phyloP scores from a whole-genome alignment of 768 basidiomycete genomes.

The Naganishia antarctica region DNA sequence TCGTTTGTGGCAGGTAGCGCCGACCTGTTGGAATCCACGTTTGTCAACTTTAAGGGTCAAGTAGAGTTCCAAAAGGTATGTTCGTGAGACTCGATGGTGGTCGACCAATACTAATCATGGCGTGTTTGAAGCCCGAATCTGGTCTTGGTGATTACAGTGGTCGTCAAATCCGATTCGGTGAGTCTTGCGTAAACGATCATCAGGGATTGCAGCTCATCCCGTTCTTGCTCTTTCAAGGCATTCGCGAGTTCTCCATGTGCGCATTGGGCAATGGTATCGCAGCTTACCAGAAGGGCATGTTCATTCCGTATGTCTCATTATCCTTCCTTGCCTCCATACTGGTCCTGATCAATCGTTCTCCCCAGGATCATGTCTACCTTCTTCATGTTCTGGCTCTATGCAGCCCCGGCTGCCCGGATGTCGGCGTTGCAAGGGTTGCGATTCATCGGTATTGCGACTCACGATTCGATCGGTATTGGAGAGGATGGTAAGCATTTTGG shows the following conservation, averaged over 20 bases:
- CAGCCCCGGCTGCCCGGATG: slow-evolving; percentile 47
- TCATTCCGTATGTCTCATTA: no score
- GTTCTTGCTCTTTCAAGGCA: no score
- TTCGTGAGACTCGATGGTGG: not conserved
- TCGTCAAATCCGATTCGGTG: slow-evolving; percentile 44
- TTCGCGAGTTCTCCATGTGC: slow-evolving; percentile 47
- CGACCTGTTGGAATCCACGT: slow-evolving; percentile 44
- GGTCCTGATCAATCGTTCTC: no score
- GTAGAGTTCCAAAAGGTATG: slow-evolving; percentile 45
- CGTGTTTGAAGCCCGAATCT: slow-evolving; percentile 29
- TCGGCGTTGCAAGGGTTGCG: slow-evolving; percentile 42
- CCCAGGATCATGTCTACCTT: slow-evolving; percentile 46
- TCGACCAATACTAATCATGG: not conserved
- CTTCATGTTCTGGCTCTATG: slow-evolving; percentile 50
- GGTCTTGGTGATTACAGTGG: slow-evolving; percentile 45
- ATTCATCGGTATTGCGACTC: slow-evolving; percentile 48
- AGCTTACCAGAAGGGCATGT: slow-evolving; percentile 46
- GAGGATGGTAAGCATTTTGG: no score
- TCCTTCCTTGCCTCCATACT: no score
- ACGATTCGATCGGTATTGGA: slow-evolving; percentile 47
- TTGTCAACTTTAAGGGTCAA: slow-evolving; percentile 42
- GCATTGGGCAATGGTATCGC: slow-evolving; percentile 43
- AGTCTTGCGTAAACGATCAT: no score
- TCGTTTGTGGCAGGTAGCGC: slow-evolving; percentile 40
- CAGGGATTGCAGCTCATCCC: no score